These are phyloP conservation scores for Arthromyces matolae DNA, from an alignment of 768 basidiomycete genomes.

Conservation along the genomic window DNA sequence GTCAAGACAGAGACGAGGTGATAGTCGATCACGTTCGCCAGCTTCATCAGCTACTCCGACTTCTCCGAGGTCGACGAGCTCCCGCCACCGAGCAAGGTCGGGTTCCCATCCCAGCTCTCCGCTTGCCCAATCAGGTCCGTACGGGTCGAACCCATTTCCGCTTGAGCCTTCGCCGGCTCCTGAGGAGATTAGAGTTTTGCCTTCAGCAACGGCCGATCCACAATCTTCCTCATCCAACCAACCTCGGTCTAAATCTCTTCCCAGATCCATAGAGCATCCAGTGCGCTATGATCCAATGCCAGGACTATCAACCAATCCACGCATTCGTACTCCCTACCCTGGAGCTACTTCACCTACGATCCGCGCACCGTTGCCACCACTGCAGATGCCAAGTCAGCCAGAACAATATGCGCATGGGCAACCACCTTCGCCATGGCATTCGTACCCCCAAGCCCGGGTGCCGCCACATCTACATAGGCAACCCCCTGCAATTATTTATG, in stretches of 20 bases:
- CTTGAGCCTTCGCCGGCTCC: constrained; percentile 34
- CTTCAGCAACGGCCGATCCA: constrained; percentile 40
- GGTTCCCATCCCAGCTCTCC: constrained; percentile 34
- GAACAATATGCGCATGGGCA: constrained; percentile 10
- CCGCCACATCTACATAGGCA: constrained; percentile 34
- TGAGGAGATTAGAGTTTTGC: constrained; percentile 62
- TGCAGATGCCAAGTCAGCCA: constrained; percentile 2
- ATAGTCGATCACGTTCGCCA: constrained; percentile 25
- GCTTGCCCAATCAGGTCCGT: constrained; percentile 26
- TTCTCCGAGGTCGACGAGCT: constrained; percentile 17
- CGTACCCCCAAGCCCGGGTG: constrained; percentile 24
- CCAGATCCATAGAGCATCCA: constrained; percentile 33
- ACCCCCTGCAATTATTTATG: constrained; percentile 57
- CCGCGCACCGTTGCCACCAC: constrained; percentile 6
- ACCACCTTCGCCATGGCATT: constrained; percentile 34
- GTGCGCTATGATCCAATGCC: constrained; percentile 16
- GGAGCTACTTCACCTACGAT: constrained; percentile 4
- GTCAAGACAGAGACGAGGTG: constrained; percentile 21
- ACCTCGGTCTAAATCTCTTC: constrained; percentile 44
- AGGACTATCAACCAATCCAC: constrained; percentile 21
- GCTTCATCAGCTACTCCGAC: constrained; percentile 24
- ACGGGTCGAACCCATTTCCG: constrained; percentile 11
- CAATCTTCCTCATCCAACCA: constrained; percentile 33
- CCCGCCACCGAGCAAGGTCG: constrained; percentile 36
- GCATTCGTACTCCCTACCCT: constrained; percentile 16